Evolutionary conservation across 768 basidiomycete species (phyloP).

Genomic region (Pisolithus tinctorius): DNA sequence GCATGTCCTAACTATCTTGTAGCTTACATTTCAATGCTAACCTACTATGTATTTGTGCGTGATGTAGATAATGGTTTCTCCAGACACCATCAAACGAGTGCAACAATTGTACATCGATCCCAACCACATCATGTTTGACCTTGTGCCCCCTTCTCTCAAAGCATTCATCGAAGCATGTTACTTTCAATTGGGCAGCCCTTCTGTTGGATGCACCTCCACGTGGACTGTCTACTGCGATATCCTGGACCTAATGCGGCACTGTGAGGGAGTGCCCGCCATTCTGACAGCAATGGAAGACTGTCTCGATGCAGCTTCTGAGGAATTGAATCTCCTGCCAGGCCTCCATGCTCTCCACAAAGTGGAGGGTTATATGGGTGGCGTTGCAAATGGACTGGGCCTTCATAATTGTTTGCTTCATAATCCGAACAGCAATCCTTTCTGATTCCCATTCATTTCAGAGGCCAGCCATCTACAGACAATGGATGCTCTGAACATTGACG

Average conservation of each 20-base stretch:
- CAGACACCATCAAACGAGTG: no score
- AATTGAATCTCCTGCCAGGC: not conserved
- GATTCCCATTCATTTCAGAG: not conserved
- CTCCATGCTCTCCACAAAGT: not conserved
- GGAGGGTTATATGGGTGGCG: not conserved
- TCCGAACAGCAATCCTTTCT: not conserved
- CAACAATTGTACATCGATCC: no score
- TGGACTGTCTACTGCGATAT: slow-evolving; percentile 9
- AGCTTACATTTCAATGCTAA: no score
- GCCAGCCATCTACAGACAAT: not conserved
- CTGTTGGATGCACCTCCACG: slow-evolving; percentile 12
- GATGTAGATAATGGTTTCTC: no score
- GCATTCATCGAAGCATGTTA: slow-evolving; percentile 13
- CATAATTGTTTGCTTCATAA: not conserved
- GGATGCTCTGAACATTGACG: not conserved
- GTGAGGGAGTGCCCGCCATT: not conserved
- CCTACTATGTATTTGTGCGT: no score
- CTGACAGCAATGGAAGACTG: not conserved
- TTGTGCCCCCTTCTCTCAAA: slow-evolving; percentile 27
- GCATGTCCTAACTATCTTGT: no score
- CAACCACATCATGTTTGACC: slow-evolving; percentile 26
- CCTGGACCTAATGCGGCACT: not conserved
- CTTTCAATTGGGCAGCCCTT: slow-evolving; percentile 15
- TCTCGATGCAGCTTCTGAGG: not conserved
- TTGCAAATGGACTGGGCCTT: not conserved